Base-by-base conservation (phyloP, 129 eudicot genomes). In the Flaveria sonorensis region DNA sequence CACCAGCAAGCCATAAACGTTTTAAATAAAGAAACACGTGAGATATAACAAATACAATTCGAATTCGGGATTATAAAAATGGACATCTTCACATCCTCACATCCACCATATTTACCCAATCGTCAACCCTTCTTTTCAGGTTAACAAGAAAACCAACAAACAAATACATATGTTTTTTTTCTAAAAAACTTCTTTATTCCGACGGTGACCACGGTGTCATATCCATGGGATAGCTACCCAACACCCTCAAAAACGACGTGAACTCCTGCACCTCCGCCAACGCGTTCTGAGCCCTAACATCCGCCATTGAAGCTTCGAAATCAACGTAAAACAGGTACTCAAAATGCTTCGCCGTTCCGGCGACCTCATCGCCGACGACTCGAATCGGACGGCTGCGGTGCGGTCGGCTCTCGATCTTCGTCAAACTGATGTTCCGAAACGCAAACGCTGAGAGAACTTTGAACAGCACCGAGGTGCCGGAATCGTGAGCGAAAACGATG, bases 371-470 rank as follows among this genome's bases (percentile, higher is more conserved):
- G 0, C 60, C 53, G 19, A 53, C 24, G 13, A 72, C 3, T 2
- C 32, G 43, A 3, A 72, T 56, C 13, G 77, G 77, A 23, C 67
- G 65, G 65, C n/a, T 42, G 61, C 77, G 68, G 39, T 56, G 77
- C 10, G 77, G 77, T 63, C 77, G 45, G 30, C 39, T 55, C 21
- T 72, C 77, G 7, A 72, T 72, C 20, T 72, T 72, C 2, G 77
- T 72, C 9, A 72, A 55, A 7, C 43, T 72, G 12, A 55, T 72
- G n/a, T 72, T 72, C 21, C 77, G n/a, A 20, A 72, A 53, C 9
- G 77, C 77, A 21, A 72, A 72, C 23, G 43, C 77, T 1, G 68
- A 72, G 9, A 72, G 11, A 0, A 72, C 77, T 40, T 72, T 72
- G 32, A 72, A 72, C 8, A 72, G 19, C 3, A 72, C 77, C 3